Evolutionary conservation across 2,329 filamentous ascomycete species (phyloP).

Genomic region (Mycogone perniciosa): DNA sequence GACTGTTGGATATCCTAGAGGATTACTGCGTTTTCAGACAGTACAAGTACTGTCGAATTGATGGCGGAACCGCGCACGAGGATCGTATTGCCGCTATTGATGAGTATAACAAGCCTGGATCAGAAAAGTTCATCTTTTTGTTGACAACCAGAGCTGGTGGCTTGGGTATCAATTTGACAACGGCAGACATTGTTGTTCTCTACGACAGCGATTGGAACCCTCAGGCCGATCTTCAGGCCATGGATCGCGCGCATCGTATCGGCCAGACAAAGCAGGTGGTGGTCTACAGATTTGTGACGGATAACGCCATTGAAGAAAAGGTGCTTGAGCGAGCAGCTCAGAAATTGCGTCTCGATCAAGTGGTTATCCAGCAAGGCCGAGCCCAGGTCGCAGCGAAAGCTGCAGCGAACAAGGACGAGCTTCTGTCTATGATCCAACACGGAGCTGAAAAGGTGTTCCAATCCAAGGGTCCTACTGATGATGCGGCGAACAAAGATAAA

Average conservation of each 20-base stretch:
- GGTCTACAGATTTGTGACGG: slow-evolving; percentile 94
- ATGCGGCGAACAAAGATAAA: slow-evolving; percentile 50
- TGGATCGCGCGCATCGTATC: slow-evolving; percentile 98
- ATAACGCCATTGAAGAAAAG: slow-evolving; percentile 98
- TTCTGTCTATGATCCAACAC: slow-evolving; percentile 97
- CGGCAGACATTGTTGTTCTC: slow-evolving; percentile 89
- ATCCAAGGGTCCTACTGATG: slow-evolving; percentile 58
- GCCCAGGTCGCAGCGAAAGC: slow-evolving; percentile 86
- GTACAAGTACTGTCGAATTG: slow-evolving; percentile 95
- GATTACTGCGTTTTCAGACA: slow-evolving; percentile 96
- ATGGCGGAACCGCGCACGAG: slow-evolving; percentile 93
- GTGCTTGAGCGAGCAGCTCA: slow-evolving; percentile 94
- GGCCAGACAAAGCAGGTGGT: slow-evolving; percentile 97
- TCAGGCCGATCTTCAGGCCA: slow-evolving; percentile 94
- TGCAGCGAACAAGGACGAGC: slow-evolving; percentile 90
- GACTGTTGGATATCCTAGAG: slow-evolving; percentile 91
- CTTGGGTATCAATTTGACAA: slow-evolving; percentile 92
- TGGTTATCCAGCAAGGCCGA: slow-evolving; percentile 96
- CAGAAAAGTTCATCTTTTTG: slow-evolving; percentile 94
- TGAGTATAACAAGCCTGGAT: slow-evolving; percentile 93
- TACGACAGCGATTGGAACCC: slow-evolving; percentile 99
- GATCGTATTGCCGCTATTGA: slow-evolving; percentile 97
- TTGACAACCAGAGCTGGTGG: slow-evolving; percentile 94
- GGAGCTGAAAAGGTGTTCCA: slow-evolving; percentile 93
- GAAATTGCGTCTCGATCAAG: slow-evolving; percentile 89